Evolutionary conservation across 371 early-diverging fungal genomes (phyloP).

Genomic region (Capillidium heterosporum): DNA sequence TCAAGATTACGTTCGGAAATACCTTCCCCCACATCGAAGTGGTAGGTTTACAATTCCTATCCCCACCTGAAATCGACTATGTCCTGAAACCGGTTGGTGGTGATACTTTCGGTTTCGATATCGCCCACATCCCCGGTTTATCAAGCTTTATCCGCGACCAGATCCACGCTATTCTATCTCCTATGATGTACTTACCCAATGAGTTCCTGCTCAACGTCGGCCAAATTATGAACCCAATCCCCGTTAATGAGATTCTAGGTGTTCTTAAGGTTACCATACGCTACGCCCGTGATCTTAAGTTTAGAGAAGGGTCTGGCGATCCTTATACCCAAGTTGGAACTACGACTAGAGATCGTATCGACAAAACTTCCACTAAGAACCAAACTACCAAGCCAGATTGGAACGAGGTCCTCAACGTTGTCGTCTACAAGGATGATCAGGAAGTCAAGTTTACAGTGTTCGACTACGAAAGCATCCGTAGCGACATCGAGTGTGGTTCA

Average conservation of each 20-base stretch:
- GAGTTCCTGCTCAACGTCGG: conserved; percentile 67
- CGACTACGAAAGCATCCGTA: conserved; percentile 41
- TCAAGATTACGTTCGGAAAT: conserved; percentile 62
- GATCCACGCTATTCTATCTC: conserved; percentile 45
- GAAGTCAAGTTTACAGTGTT: conserved; percentile 48
- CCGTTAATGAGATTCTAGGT: conserved; percentile 54
- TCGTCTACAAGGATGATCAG: conserved; percentile 43
- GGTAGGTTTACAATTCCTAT: conserved; percentile 71
- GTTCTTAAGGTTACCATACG: conserved; percentile 63
- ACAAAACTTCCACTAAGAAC: conserved; percentile 45
- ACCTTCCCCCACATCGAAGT: conserved; percentile 77
- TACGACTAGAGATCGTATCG: conserved; percentile 25
- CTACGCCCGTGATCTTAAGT: conserved; percentile 54
- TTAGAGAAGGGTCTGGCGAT: conserved; percentile 64
- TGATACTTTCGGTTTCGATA: conserved; percentile 68
- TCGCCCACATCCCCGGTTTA: conserved; percentile 63
- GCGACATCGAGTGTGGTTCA: conserved; percentile 46
- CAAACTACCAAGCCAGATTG: conserved; percentile 65
- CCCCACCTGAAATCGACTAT: conserved; percentile 85
- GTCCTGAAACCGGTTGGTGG: conserved; percentile 80
- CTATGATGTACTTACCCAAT: conserved; percentile 76
- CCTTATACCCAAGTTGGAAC: conserved; percentile 57
- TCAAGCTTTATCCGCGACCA: conserved; percentile 62
- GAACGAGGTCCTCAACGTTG: conserved; percentile 61
- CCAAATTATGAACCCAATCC: conserved; percentile 46